A percentile compares a stretch with the other conserved stretches of the same genome.
These are phyloP conservation scores for Glycine soja DNA, from an alignment of 306 rosid genomes.

Conservation along the genomic window DNA sequence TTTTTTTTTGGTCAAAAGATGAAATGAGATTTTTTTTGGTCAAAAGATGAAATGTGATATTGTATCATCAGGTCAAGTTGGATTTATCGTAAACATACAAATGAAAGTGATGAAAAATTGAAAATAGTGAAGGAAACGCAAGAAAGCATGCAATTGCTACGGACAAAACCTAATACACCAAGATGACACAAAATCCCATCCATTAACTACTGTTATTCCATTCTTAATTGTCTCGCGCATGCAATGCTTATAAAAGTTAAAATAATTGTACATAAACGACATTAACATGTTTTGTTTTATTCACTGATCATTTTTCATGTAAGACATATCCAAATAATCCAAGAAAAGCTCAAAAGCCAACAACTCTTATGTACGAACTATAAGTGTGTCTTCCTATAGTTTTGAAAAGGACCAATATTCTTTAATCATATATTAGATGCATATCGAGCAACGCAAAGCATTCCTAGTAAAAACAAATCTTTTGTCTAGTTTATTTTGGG, in stretches of 20 bases:
- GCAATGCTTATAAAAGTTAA: background rate
- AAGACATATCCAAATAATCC: background rate
- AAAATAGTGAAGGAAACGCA: background rate
- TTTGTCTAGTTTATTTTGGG: slow-evolving; percentile 11
- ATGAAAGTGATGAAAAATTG: background rate
- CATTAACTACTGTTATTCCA: background rate
- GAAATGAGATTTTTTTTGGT: too few species aligned
- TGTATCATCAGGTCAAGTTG: too few species aligned
- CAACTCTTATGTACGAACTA: slow-evolving; percentile 16
- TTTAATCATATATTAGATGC: background rate
- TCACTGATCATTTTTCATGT: background rate
- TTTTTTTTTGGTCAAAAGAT: too few species aligned
- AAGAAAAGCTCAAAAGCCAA: slow-evolving; percentile 17
- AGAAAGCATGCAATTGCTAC: too few species aligned
- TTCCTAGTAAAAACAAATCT: slow-evolving; percentile 6
- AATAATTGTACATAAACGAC: slow-evolving; percentile 18
- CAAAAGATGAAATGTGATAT: too few species aligned
- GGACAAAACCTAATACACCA: background rate
- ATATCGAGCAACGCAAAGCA: background rate
- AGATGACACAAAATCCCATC: slow-evolving; percentile 19
- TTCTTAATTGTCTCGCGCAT: slow-evolving; percentile 4
- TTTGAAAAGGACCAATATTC: slow-evolving; percentile 21
- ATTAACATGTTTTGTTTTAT: slow-evolving; percentile 11
- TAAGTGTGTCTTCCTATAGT: slow-evolving; percentile 14
- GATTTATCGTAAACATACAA: background rate